These are phyloP conservation scores for Coemansia sp. DNA, from an alignment of 192 early-diverging fungal species.

Conservation along the genomic window DNA sequence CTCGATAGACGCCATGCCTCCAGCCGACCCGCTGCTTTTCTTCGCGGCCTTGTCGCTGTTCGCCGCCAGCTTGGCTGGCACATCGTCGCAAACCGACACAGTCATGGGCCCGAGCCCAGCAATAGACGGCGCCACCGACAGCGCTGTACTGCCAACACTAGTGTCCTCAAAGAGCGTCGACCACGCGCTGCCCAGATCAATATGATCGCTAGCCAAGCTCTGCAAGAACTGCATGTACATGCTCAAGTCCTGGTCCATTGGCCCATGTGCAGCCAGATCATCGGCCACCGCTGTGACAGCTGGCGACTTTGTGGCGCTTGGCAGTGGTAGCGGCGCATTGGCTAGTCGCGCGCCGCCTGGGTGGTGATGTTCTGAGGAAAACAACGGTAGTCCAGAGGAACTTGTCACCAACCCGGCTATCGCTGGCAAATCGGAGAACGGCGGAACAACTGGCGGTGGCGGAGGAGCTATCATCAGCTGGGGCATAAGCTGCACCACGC, in stretches of 20 bases:
- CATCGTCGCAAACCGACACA: not conserved
- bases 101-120: not conserved
- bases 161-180: slow-evolving; percentile 31
- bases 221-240: slow-evolving; percentile 47
- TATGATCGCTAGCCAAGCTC: slow-evolving; percentile 33
- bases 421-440: slow-evolving; percentile 4
- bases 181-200: slow-evolving; percentile 31
- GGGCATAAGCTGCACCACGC: not conserved
- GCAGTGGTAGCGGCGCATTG: not conserved
- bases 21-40: not conserved
- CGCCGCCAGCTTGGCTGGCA: not conserved
- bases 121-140: not conserved
- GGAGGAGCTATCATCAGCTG: not conserved
- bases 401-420: slow-evolving; percentile 6
- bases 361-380: not conserved
- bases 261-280: slow-evolving; percentile 9
- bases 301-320: not conserved
- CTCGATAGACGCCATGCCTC: slow-evolving; percentile 12
- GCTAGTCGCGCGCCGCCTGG: not conserved
- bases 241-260: slow-evolving; percentile 40
- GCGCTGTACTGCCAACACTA: not conserved
- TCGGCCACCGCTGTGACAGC: slow-evolving; percentile 2
- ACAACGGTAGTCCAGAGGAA: not conserved
- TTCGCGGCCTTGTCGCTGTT: not conserved
- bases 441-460: not conserved